Percentiles rank a stretch among this genome's conserved stretches.
Conservation (phyloP, 495 filamentous ascomycete genomes). For the Rostrohypoxylon terebratum region DNA sequence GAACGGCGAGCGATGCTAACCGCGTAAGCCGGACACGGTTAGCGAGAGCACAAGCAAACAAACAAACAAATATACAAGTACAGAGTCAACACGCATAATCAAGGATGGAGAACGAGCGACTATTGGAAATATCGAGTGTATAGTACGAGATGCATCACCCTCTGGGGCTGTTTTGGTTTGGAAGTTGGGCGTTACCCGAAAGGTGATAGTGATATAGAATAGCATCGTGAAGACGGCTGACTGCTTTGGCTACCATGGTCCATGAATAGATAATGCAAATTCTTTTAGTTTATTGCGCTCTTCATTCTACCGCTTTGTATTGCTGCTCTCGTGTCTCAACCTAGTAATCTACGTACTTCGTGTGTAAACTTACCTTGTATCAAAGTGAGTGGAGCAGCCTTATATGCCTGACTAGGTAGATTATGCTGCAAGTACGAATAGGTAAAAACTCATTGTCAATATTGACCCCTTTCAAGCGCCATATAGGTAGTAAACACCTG, state of each 20-base stretch:
- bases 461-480: background rate
- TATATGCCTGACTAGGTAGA: too few relatives aligned
- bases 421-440: too few relatives aligned
- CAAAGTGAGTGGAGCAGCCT: background rate
- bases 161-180: background rate
- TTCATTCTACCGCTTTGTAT: background rate
- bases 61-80: background rate
- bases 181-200: constrained; percentile 1
- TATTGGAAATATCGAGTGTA: constrained; percentile 9
- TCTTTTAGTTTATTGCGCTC: background rate
- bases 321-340: background rate
- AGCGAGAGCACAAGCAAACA: background rate
- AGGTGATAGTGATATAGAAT: constrained; percentile 18
- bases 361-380: background rate
- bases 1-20: constrained; percentile 62
- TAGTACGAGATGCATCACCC: background rate
- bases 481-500: background rate
- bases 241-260: constrained; percentile 6
- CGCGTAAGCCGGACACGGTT: constrained; percentile 35
- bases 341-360: background rate
- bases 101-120: background rate
- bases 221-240: constrained; percentile 6
- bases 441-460: background rate
- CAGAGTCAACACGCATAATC: background rate
- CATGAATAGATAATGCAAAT: constrained; percentile 13